Evolutionary conservation across 495 filamentous ascomycete species (phyloP), one percentile per base, ranked within the genome.

Genomic region (Hypoxylon perforatum): DNA sequence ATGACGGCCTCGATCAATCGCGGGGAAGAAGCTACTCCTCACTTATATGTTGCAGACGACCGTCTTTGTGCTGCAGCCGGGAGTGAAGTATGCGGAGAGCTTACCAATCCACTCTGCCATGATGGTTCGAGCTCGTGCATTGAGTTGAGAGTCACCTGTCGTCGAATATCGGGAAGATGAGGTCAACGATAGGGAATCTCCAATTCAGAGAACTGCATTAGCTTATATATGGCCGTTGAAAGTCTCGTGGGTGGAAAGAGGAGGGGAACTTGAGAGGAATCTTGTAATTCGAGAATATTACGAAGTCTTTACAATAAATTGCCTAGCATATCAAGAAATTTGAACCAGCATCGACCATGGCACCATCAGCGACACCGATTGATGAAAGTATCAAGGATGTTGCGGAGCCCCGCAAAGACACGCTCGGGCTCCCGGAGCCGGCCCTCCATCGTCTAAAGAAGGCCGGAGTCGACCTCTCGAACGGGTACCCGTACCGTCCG

Each of bases 401-500:
- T 11, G 83, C 81, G 5, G 71, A 81, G 41, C 89, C 84, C 11
- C 83, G 77, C 52, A 92, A 90, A 72, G 86, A 90, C 57, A 87
- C 79, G 0, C 80, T 91, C 0, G 78, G 75, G 5, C 78, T 92
- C 15, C 88, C 88, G 9, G 74, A 74, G 14, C 58, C 82, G 10
- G 78, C 86, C 1, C 79, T 83, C 17, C 76, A 77, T 36, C 83
- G 88, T 10, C 79, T 91, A 5, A 85, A 86, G 54, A 88, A 87
- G 50, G 85, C 86, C 0, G 87, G 85, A 1, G 82, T 91, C 53
- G 87, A 91, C 66, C 78, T 90, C 10, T 86, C 85, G 1, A 75
- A 82, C 0, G 88, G 88, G 0, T 91, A 92, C 59, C 88, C 89
- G 0, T 90, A 90, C 61, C 84, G 88, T 3, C 89, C 88, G 3